Evolutionary conservation across 768 basidiomycete genomes (phyloP).

Genomic region (Boletus coccyginus): DNA sequence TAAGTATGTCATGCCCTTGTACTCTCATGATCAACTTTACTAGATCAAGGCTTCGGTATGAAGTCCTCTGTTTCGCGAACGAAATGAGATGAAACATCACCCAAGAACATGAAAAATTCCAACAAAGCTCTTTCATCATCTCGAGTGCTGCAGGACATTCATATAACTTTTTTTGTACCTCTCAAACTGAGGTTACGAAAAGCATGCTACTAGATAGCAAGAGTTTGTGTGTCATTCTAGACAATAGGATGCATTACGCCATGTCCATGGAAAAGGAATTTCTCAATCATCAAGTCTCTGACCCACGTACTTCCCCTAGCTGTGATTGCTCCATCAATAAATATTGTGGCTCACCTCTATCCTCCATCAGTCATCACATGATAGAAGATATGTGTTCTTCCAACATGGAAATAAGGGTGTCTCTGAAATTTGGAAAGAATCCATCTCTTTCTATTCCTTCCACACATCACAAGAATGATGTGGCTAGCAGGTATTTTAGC

Average conservation of each 20-base stretch:
- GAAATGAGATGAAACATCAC: conserved; percentile 24
- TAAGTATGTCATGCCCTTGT: not conserved
- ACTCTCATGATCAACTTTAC: not conserved
- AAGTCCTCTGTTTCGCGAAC: conserved; percentile 29
- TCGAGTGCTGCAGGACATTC: conserved; percentile 7
- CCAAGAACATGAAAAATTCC: not conserved
- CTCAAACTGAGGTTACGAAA: not conserved
- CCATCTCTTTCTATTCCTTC: not conserved
- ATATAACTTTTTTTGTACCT: not conserved
- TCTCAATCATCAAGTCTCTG: not conserved
- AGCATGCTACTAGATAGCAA: conserved; percentile 14
- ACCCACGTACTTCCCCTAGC: conserved; percentile 5
- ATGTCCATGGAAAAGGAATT: conserved; percentile 7
- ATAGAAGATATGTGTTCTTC: conserved; percentile 16
- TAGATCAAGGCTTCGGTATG: conserved; percentile 27
- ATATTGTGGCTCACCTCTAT: conserved; percentile 9
- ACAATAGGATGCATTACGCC: not conserved
- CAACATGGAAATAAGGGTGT: not conserved
- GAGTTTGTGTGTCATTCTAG: conserved; percentile 17
- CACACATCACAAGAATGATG: not conserved
- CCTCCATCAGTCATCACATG: conserved; percentile 16
- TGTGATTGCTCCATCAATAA: not conserved
- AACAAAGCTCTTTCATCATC: conserved; percentile 21
- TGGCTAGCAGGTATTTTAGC: not conserved
- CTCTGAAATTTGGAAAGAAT: not conserved